These are phyloP conservation scores for Gentiana straminea DNA, from an alignment of 257 asterid genomes.

Conservation along the genomic window DNA sequence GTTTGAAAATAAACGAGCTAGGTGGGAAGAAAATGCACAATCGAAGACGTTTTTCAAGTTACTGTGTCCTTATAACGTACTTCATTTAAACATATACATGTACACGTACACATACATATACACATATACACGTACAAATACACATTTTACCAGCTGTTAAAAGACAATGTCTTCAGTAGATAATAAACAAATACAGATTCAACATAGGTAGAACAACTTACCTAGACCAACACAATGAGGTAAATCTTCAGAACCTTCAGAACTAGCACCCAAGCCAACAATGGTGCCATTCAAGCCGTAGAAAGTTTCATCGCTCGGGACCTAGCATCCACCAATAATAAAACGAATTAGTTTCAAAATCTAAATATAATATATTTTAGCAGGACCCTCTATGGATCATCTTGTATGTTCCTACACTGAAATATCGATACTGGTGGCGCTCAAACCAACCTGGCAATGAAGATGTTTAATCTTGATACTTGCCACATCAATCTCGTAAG, in stretches of 20 bases:
- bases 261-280: conserved; percentile 69
- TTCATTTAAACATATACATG: too few relatives aligned
- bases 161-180: neutral
- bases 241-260: conserved; percentile 34
- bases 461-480: conserved; percentile 60
- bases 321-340: conserved; percentile 35
- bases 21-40: too few relatives aligned
- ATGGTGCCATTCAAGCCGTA: conserved; percentile 86
- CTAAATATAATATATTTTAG: conserved; percentile 2
- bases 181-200: neutral
- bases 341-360: neutral
- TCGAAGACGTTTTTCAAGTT: too few relatives aligned
- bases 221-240: conserved; percentile 93
- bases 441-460: conserved; percentile 63
- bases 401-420: neutral
- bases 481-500: conserved; percentile 62
- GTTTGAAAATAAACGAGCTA: too few relatives aligned
- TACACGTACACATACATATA: too few relatives aligned
- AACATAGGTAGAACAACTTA: conserved; percentile 18
- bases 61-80: too few relatives aligned
- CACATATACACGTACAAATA: too few relatives aligned
- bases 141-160: neutral
- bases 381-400: too few relatives aligned
- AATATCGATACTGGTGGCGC: neutral
- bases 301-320: conserved; percentile 51